Evolutionary conservation across 305 asterid genomes (phyloP).

Genomic region (Andrographis paniculata): DNA sequence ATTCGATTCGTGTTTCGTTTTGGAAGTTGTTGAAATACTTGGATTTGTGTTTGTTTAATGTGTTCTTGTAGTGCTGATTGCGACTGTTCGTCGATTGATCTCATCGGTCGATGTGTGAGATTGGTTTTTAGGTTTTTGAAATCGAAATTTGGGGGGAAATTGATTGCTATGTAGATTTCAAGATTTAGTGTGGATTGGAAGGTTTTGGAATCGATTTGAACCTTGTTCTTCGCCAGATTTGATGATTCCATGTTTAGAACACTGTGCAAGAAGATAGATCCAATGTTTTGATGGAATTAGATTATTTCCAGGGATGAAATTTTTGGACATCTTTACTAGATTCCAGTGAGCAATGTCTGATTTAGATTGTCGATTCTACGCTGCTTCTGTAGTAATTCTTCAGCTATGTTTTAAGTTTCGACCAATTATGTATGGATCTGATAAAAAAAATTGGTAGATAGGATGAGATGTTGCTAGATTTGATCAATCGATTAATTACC

Average conservation of each 20-base stretch:
- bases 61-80: too few relatives aligned
- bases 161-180: neutral
- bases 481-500: constrained; percentile 1
- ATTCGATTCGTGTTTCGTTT: neutral
- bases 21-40: neutral
- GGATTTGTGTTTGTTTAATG: too few relatives aligned
- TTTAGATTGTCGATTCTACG: constrained; percentile 7
- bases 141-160: neutral
- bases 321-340: too few relatives aligned
- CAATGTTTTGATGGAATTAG: too few relatives aligned
- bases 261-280: too few relatives aligned
- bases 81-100: too few relatives aligned
- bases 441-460: neutral
- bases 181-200: neutral
- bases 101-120: neutral
- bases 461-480: constrained; percentile 1
- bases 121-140: neutral
- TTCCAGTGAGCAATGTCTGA: too few relatives aligned
- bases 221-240: too few relatives aligned
- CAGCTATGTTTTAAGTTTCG: neutral
- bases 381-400: neutral
- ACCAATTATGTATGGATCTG: neutral
- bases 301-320: too few relatives aligned
- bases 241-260: too few relatives aligned
- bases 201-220: too few relatives aligned